Percentiles rank a stretch among this genome's conserved stretches.
Evolutionary conservation across 768 basidiomycete species (phyloP).

Genomic region (Trametopsis cervina): DNA sequence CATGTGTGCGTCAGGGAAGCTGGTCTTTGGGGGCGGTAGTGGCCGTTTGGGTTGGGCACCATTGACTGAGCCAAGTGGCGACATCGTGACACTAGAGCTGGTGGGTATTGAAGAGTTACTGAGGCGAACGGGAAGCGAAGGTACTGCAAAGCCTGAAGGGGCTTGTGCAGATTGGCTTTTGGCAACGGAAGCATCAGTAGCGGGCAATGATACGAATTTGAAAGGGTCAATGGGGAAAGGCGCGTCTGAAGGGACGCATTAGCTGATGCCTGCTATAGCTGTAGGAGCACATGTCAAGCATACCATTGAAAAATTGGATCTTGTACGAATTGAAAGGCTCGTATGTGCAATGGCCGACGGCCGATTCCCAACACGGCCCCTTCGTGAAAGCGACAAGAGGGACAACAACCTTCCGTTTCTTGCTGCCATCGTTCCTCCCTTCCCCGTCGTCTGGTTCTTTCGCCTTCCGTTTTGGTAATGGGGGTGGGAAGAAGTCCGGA

Average conservation of each 20-base stretch:
- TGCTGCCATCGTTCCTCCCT: constrained; percentile 31
- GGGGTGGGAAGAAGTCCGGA: constrained; percentile 27
- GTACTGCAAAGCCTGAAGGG: constrained; percentile 37
- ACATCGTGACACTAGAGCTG: constrained; percentile 5
- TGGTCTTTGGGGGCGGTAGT: constrained; percentile 36
- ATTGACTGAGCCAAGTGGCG: constrained; percentile 4
- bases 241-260: constrained; percentile 41
- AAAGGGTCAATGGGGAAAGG: constrained; percentile 75
- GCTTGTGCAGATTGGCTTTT: constrained; percentile 7
- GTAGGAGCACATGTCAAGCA: constrained; percentile 15
- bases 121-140: constrained; percentile 23
- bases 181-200: constrained; percentile 31
- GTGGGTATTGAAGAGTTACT: background rate
- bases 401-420: constrained; percentile 72
- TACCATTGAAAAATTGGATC: constrained; percentile 84
- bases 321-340: constrained; percentile 68
- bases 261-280: constrained; percentile 2
- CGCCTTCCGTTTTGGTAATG: constrained; percentile 57
- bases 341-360: constrained; percentile 58
- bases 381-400: constrained; percentile 76
- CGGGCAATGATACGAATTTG: constrained; percentile 49
- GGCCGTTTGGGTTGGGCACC: constrained; percentile 22
- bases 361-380: constrained; percentile 77
- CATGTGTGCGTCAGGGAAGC: constrained; percentile 65
- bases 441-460: constrained; percentile 37